Percentiles rank a stretch among this genome's conserved stretches.
Conservation (phyloP, 495 filamentous ascomycete species). For the Immersiella caudata region DNA sequence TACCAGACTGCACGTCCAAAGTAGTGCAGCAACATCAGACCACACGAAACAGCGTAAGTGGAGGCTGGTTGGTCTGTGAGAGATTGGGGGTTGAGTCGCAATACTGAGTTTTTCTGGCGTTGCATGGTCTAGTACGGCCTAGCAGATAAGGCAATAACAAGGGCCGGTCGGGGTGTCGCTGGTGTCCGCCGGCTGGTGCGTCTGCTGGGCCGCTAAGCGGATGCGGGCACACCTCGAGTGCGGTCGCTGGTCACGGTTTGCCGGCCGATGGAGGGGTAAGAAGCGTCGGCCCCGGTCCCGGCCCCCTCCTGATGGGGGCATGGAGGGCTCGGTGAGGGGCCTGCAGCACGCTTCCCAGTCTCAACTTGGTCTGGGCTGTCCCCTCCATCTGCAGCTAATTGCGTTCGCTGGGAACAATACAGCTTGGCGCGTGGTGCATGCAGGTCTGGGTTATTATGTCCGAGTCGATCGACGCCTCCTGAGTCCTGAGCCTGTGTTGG, state of each 20-base stretch:
- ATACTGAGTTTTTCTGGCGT: neutral
- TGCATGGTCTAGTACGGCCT: neutral
- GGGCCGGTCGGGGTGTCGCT: neutral
- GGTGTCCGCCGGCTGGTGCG: neutral
- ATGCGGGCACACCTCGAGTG: neutral
- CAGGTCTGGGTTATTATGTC: conserved; percentile 16
- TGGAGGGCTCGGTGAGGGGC: conserved; percentile 19
- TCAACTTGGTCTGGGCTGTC: conserved; percentile 16
- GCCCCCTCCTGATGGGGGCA: neutral
- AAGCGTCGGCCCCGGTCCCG: neutral
- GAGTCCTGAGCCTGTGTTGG: neutral
- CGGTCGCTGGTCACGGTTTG: neutral
- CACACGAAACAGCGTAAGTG: neutral
- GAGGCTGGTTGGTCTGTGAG: neutral
- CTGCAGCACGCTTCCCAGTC: conserved; percentile 11
- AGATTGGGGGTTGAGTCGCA: neutral
- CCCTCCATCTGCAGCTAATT: conserved; percentile 12
- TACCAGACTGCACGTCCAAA: neutral
- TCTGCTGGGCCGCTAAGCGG: neutral
- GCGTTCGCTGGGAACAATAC: conserved; percentile 12
- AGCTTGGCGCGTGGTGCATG: conserved; percentile 15
- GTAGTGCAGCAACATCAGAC: conserved; percentile 3
- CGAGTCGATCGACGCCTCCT: conserved; percentile 15
- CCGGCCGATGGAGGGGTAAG: conserved; percentile 2
- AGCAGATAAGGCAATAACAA: conserved; percentile 10